These are phyloP conservation scores for Hypomontagnella submonticulosa DNA, from an alignment of 495 filamentous ascomycete genomes.

Conservation along the genomic window DNA sequence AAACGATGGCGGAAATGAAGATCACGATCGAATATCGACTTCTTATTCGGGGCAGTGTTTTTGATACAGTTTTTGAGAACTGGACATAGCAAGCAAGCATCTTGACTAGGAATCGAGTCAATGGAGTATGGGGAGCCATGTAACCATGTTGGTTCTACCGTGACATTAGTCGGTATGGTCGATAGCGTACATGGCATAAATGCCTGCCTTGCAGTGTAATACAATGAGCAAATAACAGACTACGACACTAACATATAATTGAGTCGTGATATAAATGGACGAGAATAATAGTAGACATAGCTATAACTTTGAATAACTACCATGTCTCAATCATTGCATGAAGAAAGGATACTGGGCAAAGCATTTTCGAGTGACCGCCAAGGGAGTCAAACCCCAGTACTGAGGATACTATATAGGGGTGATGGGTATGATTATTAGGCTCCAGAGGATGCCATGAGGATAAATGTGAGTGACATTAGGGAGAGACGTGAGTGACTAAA, in stretches of 20 bases:
- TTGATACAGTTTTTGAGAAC: conserved; percentile 26
- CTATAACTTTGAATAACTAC: no score
- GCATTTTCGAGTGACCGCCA: no score
- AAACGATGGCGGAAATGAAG: conserved; percentile 48
- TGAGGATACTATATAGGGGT: no score
- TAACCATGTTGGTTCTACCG: conserved; percentile 21
- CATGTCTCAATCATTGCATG: no score
- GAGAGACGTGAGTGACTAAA: no score
- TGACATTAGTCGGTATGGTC: conserved; percentile 15
- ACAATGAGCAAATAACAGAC: conserved; percentile 15
- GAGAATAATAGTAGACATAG: background rate
- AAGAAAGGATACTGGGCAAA: no score
- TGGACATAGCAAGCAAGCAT: conserved; percentile 39
- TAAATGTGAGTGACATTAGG: no score
- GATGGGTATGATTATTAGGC: no score
- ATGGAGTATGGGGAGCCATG: conserved; percentile 29
- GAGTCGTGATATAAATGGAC: background rate
- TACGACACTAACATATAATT: background rate
- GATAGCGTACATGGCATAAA: conserved; percentile 26
- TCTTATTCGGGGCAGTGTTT: conserved; percentile 22
- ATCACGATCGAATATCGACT: conserved; percentile 18
- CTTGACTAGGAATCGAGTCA: conserved; percentile 33
- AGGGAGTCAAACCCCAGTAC: no score
- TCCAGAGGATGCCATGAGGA: no score
- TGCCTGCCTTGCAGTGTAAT: conserved; percentile 20